Evolutionary conservation across 2,329 filamentous ascomycete genomes (phyloP).

Genomic region (Penicillium corylophilum): DNA sequence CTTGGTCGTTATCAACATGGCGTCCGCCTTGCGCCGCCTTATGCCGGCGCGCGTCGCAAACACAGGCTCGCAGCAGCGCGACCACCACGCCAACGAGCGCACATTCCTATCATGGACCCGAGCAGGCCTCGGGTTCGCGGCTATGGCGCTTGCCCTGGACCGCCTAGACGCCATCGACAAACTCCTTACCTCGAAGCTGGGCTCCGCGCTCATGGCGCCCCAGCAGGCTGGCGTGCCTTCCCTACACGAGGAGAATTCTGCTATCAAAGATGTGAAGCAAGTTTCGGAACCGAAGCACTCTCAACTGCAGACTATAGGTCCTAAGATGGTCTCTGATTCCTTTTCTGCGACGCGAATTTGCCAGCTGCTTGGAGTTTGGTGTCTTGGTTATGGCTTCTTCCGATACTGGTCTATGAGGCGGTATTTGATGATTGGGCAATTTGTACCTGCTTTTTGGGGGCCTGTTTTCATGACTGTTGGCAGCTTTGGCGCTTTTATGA

Average conservation of each 20-base stretch:
- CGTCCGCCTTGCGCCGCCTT: conserved; percentile 23
- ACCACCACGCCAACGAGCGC: conserved; percentile 35
- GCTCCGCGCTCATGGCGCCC: background rate
- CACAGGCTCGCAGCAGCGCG: conserved; percentile 31
- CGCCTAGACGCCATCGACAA: conserved; percentile 29
- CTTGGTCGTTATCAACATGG: background rate
- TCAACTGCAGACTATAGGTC: background rate
- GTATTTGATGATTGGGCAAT: conserved; percentile 26
- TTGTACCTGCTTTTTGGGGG: conserved; percentile 32
- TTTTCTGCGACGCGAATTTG: conserved; percentile 21
- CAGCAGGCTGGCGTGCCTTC: background rate
- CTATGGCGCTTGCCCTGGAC: conserved; percentile 31
- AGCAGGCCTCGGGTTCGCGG: conserved; percentile 33
- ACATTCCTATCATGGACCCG: conserved; percentile 37
- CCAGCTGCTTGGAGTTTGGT: conserved; percentile 28
- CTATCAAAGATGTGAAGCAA: background rate
- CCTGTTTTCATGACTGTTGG: conserved; percentile 29
- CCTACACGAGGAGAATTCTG: background rate
- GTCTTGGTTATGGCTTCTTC: conserved; percentile 29
- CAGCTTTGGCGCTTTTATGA: conserved; percentile 19
- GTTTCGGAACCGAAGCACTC: background rate
- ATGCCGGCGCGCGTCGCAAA: conserved; percentile 27
- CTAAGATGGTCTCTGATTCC: background rate
- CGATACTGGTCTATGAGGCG: conserved; percentile 27
- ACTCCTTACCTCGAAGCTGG: conserved; percentile 19